Percentiles rank a stretch among this genome's conserved stretches.
These are phyloP conservation scores for Candida glucosophila DNA, from an alignment of 1,139 yeast genomes.

Conservation along the genomic window DNA sequence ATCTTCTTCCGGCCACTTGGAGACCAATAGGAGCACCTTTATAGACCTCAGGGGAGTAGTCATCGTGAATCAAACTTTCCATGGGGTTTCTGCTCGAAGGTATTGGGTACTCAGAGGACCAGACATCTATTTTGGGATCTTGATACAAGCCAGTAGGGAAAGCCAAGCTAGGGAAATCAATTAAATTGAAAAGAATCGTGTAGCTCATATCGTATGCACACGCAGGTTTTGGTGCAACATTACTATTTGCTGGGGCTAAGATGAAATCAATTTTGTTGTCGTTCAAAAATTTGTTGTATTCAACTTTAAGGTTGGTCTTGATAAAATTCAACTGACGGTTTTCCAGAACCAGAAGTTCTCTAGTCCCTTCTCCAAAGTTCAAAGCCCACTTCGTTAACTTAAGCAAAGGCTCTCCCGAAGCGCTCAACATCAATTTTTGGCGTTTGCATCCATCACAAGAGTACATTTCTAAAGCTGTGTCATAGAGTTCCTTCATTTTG, in stretches of 20 bases:
- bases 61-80: conserved; percentile 34
- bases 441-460: conserved; percentile 53
- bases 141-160: conserved; percentile 57
- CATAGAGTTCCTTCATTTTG: conserved; percentile 40
- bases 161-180: conserved; percentile 54
- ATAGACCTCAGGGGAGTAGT: conserved; percentile 24
- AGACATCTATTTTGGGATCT: conserved; percentile 38
- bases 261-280: conserved; percentile 57
- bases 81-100: conserved; percentile 31
- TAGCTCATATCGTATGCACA: conserved; percentile 70
- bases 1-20: conserved; percentile 32
- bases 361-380: conserved; percentile 50
- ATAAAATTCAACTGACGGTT: conserved; percentile 38
- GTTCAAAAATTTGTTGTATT: conserved; percentile 43
- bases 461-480: conserved; percentile 42
- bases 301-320: conserved; percentile 49
- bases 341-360: conserved; percentile 31
- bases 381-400: conserved; percentile 55
- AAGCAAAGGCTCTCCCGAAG: conserved; percentile 58
- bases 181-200: conserved; percentile 57
- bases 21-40: conserved; percentile 36
- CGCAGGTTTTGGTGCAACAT: conserved; percentile 64
- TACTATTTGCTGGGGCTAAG: conserved; percentile 59
- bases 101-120: conserved; percentile 24
- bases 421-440: conserved; percentile 42